Evolutionary conservation across 441 rosid genomes (phyloP), one percentile per base, ranked within the genome.

Genomic region (Adansonia madagascariensis): DNA sequence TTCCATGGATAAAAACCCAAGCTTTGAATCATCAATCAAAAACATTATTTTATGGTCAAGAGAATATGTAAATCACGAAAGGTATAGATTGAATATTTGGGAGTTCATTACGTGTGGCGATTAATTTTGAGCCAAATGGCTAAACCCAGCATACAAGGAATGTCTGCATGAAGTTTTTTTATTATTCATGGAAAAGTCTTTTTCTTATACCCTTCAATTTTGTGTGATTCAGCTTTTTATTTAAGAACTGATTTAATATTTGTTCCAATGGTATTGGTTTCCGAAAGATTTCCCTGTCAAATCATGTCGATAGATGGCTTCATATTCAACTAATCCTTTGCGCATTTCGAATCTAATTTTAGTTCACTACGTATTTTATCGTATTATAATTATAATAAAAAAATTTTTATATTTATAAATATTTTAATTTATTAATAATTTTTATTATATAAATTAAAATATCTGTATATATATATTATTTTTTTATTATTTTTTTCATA

Each of bases 61-160:
- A 22, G 39, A 4, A 24, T 10, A 60, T 60, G 35, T 35, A 61
- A 41, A 15, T 22, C 63, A 87, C 82, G 88, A 62, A 88, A 86
- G 86, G 90, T 57, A 87, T 84, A 55, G 82, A 81, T 84, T 84
- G 82, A 72, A 55, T 49, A 39, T 75, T 77, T 55, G 63, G 81
- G 18, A 57, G 65, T 76, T 56, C 7, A 53, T 50, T 39, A 24
- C 65, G 65, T 24, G 65, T 60, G 14, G 4, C n/a, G 24, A 60
- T 10, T 60, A 1, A 24, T 60, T 60, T 60, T 0, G 65, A 60
- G 41, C 14, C 65, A 60, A 60, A 60, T 60, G 65, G 35, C 39
- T 4, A 12, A n/a, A 60, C 31, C 39, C 65, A 24, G 4, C 65
- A 60, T 60, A 8, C 64, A 80, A 80, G 79, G 81, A 73, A 77